Percentiles rank a stretch among this genome's conserved stretches.
Conservation (phyloP, 2,329 filamentous ascomycete species). For the Aspergillus fijiensis region DNA sequence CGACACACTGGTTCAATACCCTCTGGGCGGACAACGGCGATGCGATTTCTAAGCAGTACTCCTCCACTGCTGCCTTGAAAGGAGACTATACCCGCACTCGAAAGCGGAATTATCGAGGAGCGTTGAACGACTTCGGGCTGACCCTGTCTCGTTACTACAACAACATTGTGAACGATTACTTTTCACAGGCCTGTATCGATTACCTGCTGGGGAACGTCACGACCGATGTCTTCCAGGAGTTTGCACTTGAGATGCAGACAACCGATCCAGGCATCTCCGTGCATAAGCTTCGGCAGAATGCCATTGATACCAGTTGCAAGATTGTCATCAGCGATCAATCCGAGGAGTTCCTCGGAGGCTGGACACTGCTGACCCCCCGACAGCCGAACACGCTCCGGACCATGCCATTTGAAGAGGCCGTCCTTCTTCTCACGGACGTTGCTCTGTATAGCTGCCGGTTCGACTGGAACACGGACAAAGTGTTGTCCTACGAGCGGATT, state of each 20-base stretch:
- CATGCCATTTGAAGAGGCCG: constrained; percentile 80
- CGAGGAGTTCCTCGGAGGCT: constrained; percentile 84
- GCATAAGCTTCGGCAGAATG: constrained; percentile 77
- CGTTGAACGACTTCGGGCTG: constrained; percentile 84
- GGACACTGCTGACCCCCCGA: constrained; percentile 80
- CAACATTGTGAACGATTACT: constrained; percentile 97
- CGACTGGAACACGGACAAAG: constrained; percentile 94
- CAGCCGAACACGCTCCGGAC: constrained; percentile 67
- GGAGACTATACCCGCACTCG: constrained; percentile 92
- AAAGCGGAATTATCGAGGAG: constrained; percentile 87
- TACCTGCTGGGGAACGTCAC: constrained; percentile 89
- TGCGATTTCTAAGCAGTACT: constrained; percentile 92
- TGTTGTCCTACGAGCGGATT: constrained; percentile 85
- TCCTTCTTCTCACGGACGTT: constrained; percentile 79
- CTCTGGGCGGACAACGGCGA: constrained; percentile 98
- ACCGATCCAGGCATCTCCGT: constrained; percentile 89
- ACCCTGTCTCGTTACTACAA: constrained; percentile 73
- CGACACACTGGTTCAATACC: constrained; percentile 90
- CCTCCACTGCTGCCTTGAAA: constrained; percentile 91
- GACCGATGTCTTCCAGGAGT: constrained; percentile 84
- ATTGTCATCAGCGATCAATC: constrained; percentile 80
- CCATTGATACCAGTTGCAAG: constrained; percentile 83
- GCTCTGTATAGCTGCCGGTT: constrained; percentile 88
- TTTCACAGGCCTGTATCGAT: constrained; percentile 91
- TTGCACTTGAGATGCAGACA: constrained; percentile 89